Conservation (phyloP, 306 rosid species). For the Cucumis melo region DNA sequence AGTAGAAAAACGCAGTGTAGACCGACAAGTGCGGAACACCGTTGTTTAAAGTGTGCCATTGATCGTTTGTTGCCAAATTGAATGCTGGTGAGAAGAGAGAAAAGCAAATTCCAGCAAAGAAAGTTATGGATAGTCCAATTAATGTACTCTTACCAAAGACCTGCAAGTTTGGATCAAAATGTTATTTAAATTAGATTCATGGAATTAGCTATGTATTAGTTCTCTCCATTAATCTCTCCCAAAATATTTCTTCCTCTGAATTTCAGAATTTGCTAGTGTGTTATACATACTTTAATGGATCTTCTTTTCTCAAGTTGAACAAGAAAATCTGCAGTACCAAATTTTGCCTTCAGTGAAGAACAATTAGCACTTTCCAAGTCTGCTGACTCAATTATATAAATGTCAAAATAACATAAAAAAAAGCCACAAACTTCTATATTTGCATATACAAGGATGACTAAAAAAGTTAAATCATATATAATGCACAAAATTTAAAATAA, state of each 20-base stretch:
- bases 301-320: neutral
- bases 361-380: neutral
- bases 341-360: neutral
- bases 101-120: neutral
- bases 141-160: neutral
- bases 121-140: neutral
- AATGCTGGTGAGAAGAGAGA: neutral
- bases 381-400: neutral
- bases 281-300: neutral
- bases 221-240: neutral
- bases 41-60: neutral
- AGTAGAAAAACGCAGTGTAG: neutral
- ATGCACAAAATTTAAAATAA: neutral
- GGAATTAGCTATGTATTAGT: neutral
- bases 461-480: neutral
- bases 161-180: neutral
- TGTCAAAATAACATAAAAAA: neutral
- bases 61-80: neutral
- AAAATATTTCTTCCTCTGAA: neutral
- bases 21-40: neutral
- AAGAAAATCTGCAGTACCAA: neutral
- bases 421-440: neutral
- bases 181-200: neutral
- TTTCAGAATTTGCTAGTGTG: neutral
- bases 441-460: neutral